These are phyloP conservation scores for Syncephalastrum racemosum DNA, from an alignment of 371 early-diverging fungal species.

Conservation along the genomic window DNA sequence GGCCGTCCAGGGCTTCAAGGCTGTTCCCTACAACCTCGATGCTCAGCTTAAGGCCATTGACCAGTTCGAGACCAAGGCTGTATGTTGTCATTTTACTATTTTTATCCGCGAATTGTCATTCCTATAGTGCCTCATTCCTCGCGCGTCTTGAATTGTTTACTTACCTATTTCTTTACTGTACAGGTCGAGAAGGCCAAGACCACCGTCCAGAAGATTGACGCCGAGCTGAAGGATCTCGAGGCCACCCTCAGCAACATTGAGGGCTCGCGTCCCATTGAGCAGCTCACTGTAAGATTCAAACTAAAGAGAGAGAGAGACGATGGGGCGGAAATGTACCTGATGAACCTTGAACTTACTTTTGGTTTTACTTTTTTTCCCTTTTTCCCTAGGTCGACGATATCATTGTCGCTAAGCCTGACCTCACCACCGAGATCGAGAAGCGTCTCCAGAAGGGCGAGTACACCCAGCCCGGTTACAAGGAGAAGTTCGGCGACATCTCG, in stretches of 20 bases:
- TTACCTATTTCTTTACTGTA: constrained; percentile 4
- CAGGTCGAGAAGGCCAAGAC: constrained; percentile 86
- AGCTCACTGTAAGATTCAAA: constrained; percentile 73
- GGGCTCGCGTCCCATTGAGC: constrained; percentile 90
- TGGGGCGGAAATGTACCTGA: neutral
- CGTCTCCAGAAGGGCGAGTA: constrained; percentile 91
- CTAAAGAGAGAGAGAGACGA: neutral
- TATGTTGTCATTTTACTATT: constrained; percentile 43
- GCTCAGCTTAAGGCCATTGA: constrained; percentile 88
- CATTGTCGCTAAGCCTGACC: constrained; percentile 88
- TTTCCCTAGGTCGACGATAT: constrained; percentile 86
- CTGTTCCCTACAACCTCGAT: constrained; percentile 80
- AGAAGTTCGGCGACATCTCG: constrained; percentile 82
- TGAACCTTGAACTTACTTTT: neutral
- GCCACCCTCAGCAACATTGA: constrained; percentile 93
- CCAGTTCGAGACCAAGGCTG: constrained; percentile 88
- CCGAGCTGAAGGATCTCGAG: constrained; percentile 84
- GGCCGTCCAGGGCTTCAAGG: constrained; percentile 77
- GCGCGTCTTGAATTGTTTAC: neutral
- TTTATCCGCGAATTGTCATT: constrained; percentile 4
- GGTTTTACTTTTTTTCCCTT: constrained; percentile 2
- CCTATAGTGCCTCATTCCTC: neutral
- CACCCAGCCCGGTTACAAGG: constrained; percentile 92
- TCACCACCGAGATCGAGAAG: constrained; percentile 85
- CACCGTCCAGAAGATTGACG: constrained; percentile 83